Evolutionary conservation across 129 eudicot species (phyloP), one percentile per base, ranked within the genome.

Genomic region (Pittosporum tobira): DNA sequence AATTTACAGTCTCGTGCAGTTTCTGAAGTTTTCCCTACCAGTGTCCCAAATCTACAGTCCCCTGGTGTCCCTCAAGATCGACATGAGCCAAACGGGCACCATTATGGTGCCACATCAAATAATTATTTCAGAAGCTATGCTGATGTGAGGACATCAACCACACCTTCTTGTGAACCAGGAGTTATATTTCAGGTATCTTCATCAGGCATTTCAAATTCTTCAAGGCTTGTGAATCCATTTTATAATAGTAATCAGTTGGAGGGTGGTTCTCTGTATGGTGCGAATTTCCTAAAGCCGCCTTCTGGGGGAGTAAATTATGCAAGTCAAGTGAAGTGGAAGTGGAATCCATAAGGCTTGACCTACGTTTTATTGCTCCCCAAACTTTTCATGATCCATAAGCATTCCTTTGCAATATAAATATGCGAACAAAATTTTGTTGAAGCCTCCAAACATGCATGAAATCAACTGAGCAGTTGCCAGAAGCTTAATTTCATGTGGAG

Each of bases 181-280:
- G 22, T 30, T n/a, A 56, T 47, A 52, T 36, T 59, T 59, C 52
- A 29, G 37, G 76, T 49, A 26, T 28, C 63, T 18, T 31, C 64
- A 20, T 59, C 43, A n/a, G 53, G 64, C 19, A 52, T 49, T 25
- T 34, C 66, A 20, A 36, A 13, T 55, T 27, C 46, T 28, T 24
- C 78, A 46, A 72, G 76, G 69, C 50, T 57, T 13, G 38, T 57
- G 70, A 70, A 61, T 60, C 70, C 74, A 26, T 59, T 69, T 37
- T 56, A n/a, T n/a, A n/a, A 58, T 47, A 6, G 27, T 65, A 66
- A 69, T 63, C 83, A 57, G 5, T 50, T 59, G 29, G 63, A 53
- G 6, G 40, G 24, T 25, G 52, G 60, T 48, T 52, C 57, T n/a
- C 34, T 63, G 20, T 63, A 44, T 29, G 36, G 68, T n/a, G 65